phyloP scores from a whole-genome alignment of 2,329 filamentous ascomycete species.

The Xylaria multiplex region DNA sequence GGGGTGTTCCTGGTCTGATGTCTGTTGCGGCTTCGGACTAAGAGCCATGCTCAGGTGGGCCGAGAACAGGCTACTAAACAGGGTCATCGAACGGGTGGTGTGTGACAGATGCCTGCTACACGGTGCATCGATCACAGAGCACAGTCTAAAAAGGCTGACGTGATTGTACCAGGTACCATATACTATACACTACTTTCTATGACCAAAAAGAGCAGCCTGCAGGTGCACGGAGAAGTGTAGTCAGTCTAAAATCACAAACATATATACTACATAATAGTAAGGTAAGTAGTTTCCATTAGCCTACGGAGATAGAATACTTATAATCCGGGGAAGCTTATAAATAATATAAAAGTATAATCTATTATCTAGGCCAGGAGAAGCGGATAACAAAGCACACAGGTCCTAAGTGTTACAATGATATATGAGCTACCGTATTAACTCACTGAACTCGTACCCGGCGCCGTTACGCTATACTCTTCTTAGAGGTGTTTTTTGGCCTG shows the following conservation, averaged over 20 bases:
- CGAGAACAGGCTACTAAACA: conserved; percentile 10
- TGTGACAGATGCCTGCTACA: conserved; percentile 19
- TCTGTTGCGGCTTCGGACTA: conserved; percentile 37
- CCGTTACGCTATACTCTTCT: too few species aligned
- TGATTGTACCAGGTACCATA: conserved; percentile 24
- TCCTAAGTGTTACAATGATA: background rate
- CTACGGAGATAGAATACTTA: background rate
- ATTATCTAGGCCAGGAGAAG: too few species aligned
- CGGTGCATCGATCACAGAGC: conserved; percentile 29
- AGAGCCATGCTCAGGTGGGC: conserved; percentile 29
- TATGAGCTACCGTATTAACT: too few species aligned
- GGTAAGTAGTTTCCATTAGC: background rate
- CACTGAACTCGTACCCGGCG: too few species aligned
- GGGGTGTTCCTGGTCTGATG: conserved; percentile 26
- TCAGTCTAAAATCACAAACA: background rate
- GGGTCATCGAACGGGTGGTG: background rate
- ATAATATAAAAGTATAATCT: background rate
- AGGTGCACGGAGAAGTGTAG: background rate
- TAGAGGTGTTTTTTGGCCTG: too few species aligned
- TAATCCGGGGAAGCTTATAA: background rate
- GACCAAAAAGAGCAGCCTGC: too few species aligned
- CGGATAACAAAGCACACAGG: too few species aligned
- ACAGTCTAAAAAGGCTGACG: conserved; percentile 12
- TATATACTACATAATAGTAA: too few species aligned
- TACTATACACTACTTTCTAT: background rate